These are phyloP conservation scores for Panicum hallii DNA, from an alignment of 202 grass and related monocot genomes.

Conservation along the genomic window DNA sequence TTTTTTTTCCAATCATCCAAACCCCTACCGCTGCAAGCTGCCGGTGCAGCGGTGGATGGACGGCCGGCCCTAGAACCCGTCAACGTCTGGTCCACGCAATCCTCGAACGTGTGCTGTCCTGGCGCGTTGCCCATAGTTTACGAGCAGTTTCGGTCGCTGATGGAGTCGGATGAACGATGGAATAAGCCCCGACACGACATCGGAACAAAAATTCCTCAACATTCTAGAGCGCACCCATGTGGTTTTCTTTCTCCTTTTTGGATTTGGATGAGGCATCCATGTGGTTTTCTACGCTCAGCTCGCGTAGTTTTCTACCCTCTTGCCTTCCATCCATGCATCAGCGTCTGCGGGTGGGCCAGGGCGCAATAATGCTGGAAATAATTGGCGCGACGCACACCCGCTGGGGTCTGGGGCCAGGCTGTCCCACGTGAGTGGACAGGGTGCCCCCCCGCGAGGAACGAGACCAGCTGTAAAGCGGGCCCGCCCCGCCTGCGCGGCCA, in stretches of 20 bases:
- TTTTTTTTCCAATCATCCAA: neutral
- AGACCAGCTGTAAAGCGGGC: conserved; percentile 61
- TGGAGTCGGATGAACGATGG: neutral
- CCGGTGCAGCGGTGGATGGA: neutral
- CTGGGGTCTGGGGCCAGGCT: neutral
- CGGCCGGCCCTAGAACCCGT: neutral
- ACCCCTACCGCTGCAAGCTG: neutral
- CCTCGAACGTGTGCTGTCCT: neutral
- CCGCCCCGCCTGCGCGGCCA: conserved; percentile 13
- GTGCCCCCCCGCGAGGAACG: conserved; percentile 35
- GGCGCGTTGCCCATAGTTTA: neutral
- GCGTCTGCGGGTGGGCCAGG: neutral
- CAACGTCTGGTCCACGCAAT: conserved; percentile 36
- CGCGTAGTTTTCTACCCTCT: neutral
- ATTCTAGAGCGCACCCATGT: neutral
- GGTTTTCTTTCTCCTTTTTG: neutral
- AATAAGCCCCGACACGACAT: neutral
- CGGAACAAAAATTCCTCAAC: neutral
- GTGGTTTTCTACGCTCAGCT: neutral
- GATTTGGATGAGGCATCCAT: neutral
- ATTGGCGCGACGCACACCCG: conserved; percentile 43
- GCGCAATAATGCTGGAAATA: conserved; percentile 47
- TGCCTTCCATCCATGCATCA: neutral
- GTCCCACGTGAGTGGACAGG: conserved; percentile 57
- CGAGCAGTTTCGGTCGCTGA: neutral